phyloP scores from a whole-genome alignment of 805 yeast species.

The Hagleromyces aurorensis region DNA sequence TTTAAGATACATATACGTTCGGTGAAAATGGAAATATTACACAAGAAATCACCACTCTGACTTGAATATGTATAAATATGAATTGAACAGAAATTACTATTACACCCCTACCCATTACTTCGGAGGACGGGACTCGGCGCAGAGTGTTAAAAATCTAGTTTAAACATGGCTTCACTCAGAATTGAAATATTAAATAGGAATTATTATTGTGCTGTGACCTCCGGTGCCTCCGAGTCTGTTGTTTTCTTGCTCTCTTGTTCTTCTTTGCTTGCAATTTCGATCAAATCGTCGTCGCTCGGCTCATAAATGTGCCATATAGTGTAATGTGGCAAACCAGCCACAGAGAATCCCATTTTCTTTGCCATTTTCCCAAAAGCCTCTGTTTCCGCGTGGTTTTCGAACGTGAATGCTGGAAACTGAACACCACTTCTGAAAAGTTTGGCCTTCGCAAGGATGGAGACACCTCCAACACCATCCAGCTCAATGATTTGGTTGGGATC shows the following conservation, averaged over 20 bases:
- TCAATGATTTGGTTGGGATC: constrained; percentile 56
- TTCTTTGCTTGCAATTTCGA: constrained; percentile 61
- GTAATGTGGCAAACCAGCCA: constrained; percentile 86
- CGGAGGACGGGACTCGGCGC: too few relatives aligned
- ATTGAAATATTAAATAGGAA: neutral
- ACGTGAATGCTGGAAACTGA: constrained; percentile 80
- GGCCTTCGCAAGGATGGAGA: constrained; percentile 69
- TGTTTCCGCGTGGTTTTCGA: constrained; percentile 79
- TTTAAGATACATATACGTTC: too few relatives aligned
- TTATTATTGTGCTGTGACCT: neutral
- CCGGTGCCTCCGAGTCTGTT: too few relatives aligned
- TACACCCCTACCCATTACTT: too few relatives aligned
- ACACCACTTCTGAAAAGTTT: constrained; percentile 68
- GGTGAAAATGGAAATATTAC: too few relatives aligned
- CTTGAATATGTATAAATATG: too few relatives aligned
- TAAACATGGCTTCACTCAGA: neutral
- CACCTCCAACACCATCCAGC: constrained; percentile 84
- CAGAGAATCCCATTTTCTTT: constrained; percentile 66
- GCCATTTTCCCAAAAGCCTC: constrained; percentile 85
- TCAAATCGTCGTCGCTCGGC: constrained; percentile 78
- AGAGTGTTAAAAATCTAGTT: too few relatives aligned
- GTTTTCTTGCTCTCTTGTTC: constrained; percentile 49
- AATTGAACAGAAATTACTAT: too few relatives aligned
- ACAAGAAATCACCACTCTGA: too few relatives aligned
- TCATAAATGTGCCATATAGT: constrained; percentile 88